Percentiles rank a stretch among this genome's conserved stretches.
phyloP scores from a whole-genome alignment of 768 basidiomycete genomes.

The Suillus lakei region DNA sequence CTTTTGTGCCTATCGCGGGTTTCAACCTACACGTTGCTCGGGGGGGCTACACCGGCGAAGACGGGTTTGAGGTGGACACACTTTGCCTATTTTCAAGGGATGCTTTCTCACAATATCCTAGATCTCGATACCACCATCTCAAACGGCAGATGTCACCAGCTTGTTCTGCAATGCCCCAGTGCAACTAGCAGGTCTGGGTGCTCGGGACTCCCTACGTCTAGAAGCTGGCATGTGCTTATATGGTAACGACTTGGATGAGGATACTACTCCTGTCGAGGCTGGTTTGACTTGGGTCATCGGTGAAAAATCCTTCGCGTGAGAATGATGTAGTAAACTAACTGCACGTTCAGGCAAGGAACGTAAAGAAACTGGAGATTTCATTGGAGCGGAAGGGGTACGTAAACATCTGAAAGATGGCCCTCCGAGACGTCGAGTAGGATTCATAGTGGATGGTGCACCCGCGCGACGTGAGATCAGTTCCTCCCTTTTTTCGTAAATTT shows the following conservation, averaged over 20 bases:
- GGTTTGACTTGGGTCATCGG: constrained; percentile 94
- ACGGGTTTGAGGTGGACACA: constrained; percentile 86
- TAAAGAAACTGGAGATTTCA: constrained; percentile 70
- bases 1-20: constrained; percentile 73
- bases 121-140: constrained; percentile 88
- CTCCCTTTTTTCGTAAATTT: not conserved
- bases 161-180: constrained; percentile 66
- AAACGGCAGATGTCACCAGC: constrained; percentile 72
- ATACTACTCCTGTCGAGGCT: constrained; percentile 86
- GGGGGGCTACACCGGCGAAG: constrained; percentile 98
- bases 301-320: constrained; percentile 37
- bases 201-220: constrained; percentile 90
- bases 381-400: constrained; percentile 76
- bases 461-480: constrained; percentile 66
- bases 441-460: constrained; percentile 83
- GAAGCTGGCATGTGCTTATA: constrained; percentile 98
- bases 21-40: constrained; percentile 80
- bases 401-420: constrained; percentile 83
- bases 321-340: not conserved
- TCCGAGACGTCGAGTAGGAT: constrained; percentile 75
- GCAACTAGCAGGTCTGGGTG: constrained; percentile 87
- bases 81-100: not conserved
- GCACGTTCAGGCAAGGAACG: constrained; percentile 74
- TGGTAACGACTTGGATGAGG: constrained; percentile 91
- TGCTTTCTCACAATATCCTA: constrained; percentile 31